A percentile compares a stretch with the other conserved stretches of the same genome.
phyloP scores from a whole-genome alignment of 2,329 filamentous ascomycete species.

The Neofusicoccum sp. region DNA sequence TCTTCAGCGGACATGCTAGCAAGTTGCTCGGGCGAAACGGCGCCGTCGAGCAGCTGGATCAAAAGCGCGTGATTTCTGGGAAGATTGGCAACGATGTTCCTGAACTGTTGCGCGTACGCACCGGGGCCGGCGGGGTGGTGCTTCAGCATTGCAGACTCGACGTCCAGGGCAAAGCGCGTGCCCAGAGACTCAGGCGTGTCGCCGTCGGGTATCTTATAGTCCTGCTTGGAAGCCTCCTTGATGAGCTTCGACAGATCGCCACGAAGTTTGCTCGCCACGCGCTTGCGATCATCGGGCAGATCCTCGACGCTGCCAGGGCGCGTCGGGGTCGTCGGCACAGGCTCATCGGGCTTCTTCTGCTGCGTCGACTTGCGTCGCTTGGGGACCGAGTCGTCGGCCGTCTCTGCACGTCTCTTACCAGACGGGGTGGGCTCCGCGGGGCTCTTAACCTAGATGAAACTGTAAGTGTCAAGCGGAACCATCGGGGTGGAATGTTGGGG shows the following conservation, averaged over 20 bases:
- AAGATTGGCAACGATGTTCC: conserved; percentile 78
- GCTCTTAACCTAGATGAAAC: conserved; percentile 5
- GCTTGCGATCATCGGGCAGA: conserved; percentile 65
- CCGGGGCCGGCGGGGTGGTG: conserved; percentile 52
- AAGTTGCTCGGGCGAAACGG: conserved; percentile 70
- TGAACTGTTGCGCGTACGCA: conserved; percentile 63
- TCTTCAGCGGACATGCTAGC: conserved; percentile 88
- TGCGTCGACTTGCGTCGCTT: conserved; percentile 40
- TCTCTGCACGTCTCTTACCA: conserved; percentile 37
- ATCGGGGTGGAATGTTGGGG: neutral
- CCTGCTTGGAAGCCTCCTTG: conserved; percentile 62
- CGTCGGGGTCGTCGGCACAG: conserved; percentile 19
- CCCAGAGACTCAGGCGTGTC: conserved; percentile 64
- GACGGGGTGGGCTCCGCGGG: conserved; percentile 9
- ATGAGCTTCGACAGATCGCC: conserved; percentile 69
- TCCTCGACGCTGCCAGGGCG: conserved; percentile 25
- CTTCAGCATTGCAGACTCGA: conserved; percentile 68
- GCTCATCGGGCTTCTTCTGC: conserved; percentile 25
- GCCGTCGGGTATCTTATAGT: conserved; percentile 56
- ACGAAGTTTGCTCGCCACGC: conserved; percentile 66
- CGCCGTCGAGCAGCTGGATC: conserved; percentile 69
- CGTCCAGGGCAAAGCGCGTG: conserved; percentile 69
- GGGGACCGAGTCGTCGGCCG: conserved; percentile 27
- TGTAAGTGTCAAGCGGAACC: neutral
- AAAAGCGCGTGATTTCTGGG: conserved; percentile 83